Conservation (phyloP, 805 yeast genomes). For the Yamadazyma phyllophila region DNA sequence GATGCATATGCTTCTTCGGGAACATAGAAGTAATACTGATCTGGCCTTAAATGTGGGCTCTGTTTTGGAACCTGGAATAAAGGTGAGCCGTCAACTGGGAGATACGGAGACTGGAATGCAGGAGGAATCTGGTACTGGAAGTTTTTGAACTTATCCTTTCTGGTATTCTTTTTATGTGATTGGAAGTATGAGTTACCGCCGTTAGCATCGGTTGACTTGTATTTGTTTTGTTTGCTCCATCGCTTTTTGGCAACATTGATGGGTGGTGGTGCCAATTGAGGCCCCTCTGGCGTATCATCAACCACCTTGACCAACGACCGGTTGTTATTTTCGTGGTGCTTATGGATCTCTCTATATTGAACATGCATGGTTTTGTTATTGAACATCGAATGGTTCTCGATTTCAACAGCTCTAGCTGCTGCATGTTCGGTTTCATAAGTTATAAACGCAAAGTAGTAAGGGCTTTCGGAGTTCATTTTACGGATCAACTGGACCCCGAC, state of each 20-base stretch:
- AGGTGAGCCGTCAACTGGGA: background rate
- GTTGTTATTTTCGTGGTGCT: conserved; percentile 17
- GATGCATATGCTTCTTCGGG: background rate
- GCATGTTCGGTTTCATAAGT: conserved; percentile 61
- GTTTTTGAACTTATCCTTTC: background rate
- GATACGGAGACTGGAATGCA: background rate
- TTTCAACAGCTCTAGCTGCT: conserved; percentile 84
- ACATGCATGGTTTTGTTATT: conserved; percentile 77
- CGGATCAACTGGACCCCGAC: conserved; percentile 54
- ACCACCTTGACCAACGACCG: background rate
- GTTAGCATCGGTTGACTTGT: background rate
- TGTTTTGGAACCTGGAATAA: background rate
- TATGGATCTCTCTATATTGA: conserved; percentile 65
- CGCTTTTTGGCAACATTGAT: conserved; percentile 45
- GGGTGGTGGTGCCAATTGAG: conserved; percentile 74
- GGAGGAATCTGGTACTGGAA: background rate
- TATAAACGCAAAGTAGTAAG: conserved; percentile 70
- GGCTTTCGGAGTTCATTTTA: conserved; percentile 25
- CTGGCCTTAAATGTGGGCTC: background rate
- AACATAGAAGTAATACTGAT: conserved; percentile 2
- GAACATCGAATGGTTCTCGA: conserved; percentile 78
- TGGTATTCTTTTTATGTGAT: no score
- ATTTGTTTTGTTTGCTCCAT: background rate
- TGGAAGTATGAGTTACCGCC: no score
- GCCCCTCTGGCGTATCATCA: background rate